Percentiles rank a stretch among this genome's conserved stretches.
phyloP scores from a whole-genome alignment of 208 protist species.

The Herpetomonas samuelpessoai region DNA sequence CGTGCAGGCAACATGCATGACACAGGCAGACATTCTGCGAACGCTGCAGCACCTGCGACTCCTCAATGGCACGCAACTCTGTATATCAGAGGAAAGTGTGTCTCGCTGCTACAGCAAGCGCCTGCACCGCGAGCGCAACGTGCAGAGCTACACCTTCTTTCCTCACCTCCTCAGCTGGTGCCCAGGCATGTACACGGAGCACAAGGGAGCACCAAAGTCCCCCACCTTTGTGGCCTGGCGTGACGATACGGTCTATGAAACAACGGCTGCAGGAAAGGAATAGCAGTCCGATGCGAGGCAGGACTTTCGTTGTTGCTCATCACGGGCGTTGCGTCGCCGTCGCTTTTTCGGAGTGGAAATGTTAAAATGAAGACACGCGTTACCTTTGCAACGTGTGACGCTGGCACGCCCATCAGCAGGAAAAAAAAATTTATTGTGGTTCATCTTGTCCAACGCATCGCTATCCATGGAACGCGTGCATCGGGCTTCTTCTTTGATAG shows the following conservation, averaged over 20 bases:
- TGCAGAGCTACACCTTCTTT: slow-evolving; percentile 81
- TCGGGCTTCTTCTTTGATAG: no score
- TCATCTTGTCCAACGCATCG: no score
- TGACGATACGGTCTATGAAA: background rate
- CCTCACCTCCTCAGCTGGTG: slow-evolving; percentile 84
- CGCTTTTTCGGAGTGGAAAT: no score
- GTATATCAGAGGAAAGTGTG: slow-evolving; percentile 77
- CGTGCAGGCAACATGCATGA: slow-evolving; percentile 78
- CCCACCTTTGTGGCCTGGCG: slow-evolving; percentile 21
- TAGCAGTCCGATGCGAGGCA: no score
- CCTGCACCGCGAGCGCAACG: slow-evolving; percentile 63
- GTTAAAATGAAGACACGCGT: no score
- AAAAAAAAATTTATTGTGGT: no score
- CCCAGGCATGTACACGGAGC: slow-evolving; percentile 72
- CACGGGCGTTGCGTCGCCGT: no score
- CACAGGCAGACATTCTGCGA: slow-evolving; percentile 64
- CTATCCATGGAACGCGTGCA: no score
- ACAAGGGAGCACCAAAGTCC: slow-evolving; percentile 16
- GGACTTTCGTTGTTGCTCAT: no score
- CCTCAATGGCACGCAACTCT: slow-evolving; percentile 58
- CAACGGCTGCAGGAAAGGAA: no score
- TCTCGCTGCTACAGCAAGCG: slow-evolving; percentile 72
- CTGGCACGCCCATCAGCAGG: no score
- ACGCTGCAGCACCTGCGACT: slow-evolving; percentile 70
- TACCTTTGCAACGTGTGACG: no score